These are phyloP conservation scores for Cladosporium phlei DNA, from an alignment of 2,329 filamentous ascomycete species.

Conservation along the genomic window DNA sequence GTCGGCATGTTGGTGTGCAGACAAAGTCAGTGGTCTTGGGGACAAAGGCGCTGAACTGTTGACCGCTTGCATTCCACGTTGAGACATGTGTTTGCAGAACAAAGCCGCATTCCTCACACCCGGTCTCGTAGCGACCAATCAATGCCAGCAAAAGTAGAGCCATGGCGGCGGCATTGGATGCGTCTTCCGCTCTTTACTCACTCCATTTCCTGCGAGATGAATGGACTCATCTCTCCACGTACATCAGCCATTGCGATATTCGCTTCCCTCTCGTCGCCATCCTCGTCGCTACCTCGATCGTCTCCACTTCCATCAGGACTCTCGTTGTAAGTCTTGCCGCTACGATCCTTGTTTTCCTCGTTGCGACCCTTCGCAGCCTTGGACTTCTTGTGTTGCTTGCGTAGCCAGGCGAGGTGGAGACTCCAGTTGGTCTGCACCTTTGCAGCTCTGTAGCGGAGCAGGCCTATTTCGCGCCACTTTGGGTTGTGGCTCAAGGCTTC, in stretches of 20 bases:
- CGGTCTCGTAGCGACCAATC: conserved; percentile 9
- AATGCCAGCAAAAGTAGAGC: neutral
- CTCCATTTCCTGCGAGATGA: neutral
- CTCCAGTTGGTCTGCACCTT: neutral
- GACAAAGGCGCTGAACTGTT: neutral
- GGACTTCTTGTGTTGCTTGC: neutral
- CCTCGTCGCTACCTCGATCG: too few relatives aligned
- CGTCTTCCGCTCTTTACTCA: neutral
- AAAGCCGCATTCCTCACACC: conserved; percentile 11
- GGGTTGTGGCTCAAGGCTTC: neutral
- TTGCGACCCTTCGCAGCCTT: neutral
- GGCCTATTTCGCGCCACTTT: neutral
- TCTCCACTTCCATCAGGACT: neutral
- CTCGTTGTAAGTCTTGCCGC: neutral
- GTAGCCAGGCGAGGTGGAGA: neutral
- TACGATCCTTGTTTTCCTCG: neutral
- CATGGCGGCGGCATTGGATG: conserved; percentile 1
- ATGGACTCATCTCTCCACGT: neutral
- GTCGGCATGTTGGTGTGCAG: too few relatives aligned
- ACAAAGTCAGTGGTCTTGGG: too few relatives aligned
- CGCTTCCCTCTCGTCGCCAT: too few relatives aligned
- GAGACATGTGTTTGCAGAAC: conserved; percentile 10
- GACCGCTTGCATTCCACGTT: conserved; percentile 6
- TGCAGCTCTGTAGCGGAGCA: neutral
- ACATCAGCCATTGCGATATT: neutral